Percentiles rank a stretch among this genome's conserved stretches.
These are phyloP conservation scores for Wickerhamiella alocasiicola DNA, from an alignment of 805 yeast genomes.

Conservation along the genomic window DNA sequence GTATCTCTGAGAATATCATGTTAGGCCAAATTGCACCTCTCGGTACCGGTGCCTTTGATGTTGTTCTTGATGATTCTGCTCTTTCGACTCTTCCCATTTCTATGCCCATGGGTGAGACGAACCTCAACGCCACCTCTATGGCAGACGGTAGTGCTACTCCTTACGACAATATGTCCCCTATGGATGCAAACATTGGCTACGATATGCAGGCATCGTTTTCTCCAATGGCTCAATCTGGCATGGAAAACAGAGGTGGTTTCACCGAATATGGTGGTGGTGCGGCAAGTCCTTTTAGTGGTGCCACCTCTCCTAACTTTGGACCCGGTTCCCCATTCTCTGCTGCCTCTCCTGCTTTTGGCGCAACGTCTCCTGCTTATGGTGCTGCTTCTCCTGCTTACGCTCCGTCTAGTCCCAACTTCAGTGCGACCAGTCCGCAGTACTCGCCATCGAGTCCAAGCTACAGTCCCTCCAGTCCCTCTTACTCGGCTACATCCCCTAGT, in stretches of 20 bases:
- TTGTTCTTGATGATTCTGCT: conserved; percentile 83
- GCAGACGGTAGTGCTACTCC: conserved; percentile 83
- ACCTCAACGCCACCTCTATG: conserved; percentile 22
- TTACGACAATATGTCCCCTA: conserved; percentile 55
- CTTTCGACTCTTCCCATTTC: conserved; percentile 51
- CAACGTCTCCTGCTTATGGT: conserved; percentile 56
- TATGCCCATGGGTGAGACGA: conserved; percentile 27
- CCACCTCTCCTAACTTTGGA: conserved; percentile 52
- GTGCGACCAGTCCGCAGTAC: conserved; percentile 47
- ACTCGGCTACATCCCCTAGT: conserved; percentile 20
- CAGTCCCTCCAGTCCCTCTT: conserved; percentile 20
- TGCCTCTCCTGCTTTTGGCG: conserved; percentile 56
- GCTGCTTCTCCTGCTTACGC: conserved; percentile 62
- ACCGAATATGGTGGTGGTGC: conserved; percentile 70
- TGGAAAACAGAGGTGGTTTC: conserved; percentile 64
- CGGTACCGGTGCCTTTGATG: conserved; percentile 97
- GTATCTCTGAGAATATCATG: conserved; percentile 95
- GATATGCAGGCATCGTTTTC: conserved; percentile 69
- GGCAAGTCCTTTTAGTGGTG: conserved; percentile 41
- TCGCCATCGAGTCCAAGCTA: conserved; percentile 60
- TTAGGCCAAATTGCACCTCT: conserved; percentile 97
- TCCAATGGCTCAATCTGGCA: conserved; percentile 80
- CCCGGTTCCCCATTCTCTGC: conserved; percentile 70
- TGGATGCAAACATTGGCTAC: conserved; percentile 27
- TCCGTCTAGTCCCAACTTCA: conserved; percentile 68